Evolutionary conservation across 495 filamentous ascomycete species (phyloP).

Genomic region (Daldinia bambusicola): DNA sequence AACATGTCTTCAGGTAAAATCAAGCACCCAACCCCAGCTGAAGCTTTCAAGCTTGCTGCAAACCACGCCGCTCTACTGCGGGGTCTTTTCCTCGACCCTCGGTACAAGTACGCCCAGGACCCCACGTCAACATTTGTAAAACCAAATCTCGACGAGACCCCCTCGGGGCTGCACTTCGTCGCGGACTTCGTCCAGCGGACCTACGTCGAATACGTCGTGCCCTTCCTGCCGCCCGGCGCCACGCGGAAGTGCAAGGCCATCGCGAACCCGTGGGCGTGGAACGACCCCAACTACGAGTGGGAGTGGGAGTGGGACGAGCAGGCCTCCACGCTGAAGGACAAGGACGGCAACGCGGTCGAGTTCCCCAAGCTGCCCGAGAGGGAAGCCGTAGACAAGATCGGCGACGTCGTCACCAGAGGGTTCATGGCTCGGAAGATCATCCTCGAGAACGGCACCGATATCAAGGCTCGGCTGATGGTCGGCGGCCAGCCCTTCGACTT

Average conservation of each 20-base stretch:
- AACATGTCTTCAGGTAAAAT: constrained; percentile 25
- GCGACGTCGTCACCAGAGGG: constrained; percentile 26
- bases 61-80: constrained; percentile 42
- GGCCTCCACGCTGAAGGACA: constrained; percentile 54
- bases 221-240: constrained; percentile 43
- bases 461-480: constrained; percentile 32
- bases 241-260: constrained; percentile 47
- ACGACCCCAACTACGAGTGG: constrained; percentile 37
- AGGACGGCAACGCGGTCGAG: constrained; percentile 51
- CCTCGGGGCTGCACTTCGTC: constrained; percentile 37
- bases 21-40: constrained; percentile 40
- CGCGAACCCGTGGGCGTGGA: constrained; percentile 46
- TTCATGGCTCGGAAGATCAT: constrained; percentile 42
- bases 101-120: constrained; percentile 39
- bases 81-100: constrained; percentile 34
- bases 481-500: constrained; percentile 42
- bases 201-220: constrained; percentile 45
- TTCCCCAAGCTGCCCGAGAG: constrained; percentile 44
- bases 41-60: constrained; percentile 40
- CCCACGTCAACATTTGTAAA: constrained; percentile 40
- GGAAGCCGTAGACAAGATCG: constrained; percentile 16
- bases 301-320: constrained; percentile 44
- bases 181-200: constrained; percentile 45
- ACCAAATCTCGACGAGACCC: constrained; percentile 37
- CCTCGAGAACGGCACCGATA: constrained; percentile 40